Evolutionary conservation across 2,329 filamentous ascomycete species (phyloP).

Genomic region (Beauveria scarabaeidicola): DNA sequence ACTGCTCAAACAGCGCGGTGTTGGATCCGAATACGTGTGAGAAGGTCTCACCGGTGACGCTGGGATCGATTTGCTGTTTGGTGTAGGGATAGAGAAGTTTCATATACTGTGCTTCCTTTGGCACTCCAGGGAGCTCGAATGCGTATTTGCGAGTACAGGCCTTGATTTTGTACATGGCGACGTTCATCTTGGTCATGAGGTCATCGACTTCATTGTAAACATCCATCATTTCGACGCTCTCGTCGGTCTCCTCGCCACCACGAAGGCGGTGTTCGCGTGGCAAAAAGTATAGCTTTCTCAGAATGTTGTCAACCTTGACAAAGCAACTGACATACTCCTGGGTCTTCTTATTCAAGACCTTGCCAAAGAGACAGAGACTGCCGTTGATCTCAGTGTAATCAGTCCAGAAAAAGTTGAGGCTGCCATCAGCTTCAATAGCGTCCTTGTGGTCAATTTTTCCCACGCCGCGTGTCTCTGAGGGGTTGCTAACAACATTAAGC

Average conservation of each 20-base stretch:
- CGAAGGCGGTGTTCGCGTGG: slow-evolving; percentile 57
- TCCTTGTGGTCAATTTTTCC: slow-evolving; percentile 79
- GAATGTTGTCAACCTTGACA: slow-evolving; percentile 88
- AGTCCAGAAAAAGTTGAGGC: slow-evolving; percentile 90
- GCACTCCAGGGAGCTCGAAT: slow-evolving; percentile 81
- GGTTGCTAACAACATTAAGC: slow-evolving; percentile 75
- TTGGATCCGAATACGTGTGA: slow-evolving; percentile 91
- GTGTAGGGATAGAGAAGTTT: slow-evolving; percentile 93
- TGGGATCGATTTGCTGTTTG: slow-evolving; percentile 59
- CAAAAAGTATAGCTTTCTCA: slow-evolving; percentile 87
- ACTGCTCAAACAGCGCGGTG: slow-evolving; percentile 92
- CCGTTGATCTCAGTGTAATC: slow-evolving; percentile 93
- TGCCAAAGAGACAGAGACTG: slow-evolving; percentile 88
- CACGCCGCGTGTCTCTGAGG: slow-evolving; percentile 53
- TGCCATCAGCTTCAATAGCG: slow-evolving; percentile 89
- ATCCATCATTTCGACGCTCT: slow-evolving; percentile 77
- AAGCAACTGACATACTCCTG: slow-evolving; percentile 82
- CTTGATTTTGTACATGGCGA: slow-evolving; percentile 91
- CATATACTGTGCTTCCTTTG: slow-evolving; percentile 82
- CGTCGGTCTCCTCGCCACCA: slow-evolving; percentile 59
- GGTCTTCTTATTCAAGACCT: slow-evolving; percentile 82
- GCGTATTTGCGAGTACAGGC: slow-evolving; percentile 84
- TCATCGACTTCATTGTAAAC: slow-evolving; percentile 84
- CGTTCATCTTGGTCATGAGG: slow-evolving; percentile 79
- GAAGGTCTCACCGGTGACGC: slow-evolving; percentile 74